Conservation (phyloP, 1,284 basidiomycete species). For the Fistulinella cinereoalba region DNA sequence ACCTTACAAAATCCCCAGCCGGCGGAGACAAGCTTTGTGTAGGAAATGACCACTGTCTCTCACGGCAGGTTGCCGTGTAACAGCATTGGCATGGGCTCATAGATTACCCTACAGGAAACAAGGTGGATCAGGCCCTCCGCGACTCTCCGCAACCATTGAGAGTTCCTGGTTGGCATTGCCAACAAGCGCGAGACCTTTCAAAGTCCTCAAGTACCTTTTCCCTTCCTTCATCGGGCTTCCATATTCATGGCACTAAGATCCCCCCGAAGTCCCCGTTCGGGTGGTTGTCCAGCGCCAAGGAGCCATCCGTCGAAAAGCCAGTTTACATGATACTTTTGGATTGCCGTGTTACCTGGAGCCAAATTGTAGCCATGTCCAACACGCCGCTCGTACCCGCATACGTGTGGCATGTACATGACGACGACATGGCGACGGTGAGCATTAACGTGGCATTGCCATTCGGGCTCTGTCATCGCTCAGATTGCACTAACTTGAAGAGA, state of each 20-base stretch:
- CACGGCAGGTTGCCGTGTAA: neutral
- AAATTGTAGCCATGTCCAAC: too few species aligned
- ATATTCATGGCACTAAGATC: neutral
- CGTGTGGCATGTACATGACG: too few species aligned
- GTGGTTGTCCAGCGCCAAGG: too few species aligned
- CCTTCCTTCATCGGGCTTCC: neutral
- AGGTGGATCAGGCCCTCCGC: constrained; percentile 11
- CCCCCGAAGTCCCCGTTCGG: too few species aligned
- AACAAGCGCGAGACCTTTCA: constrained; percentile 3
- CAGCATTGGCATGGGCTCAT: constrained; percentile 1
- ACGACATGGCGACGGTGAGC: too few species aligned
- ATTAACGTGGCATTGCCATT: too few species aligned
- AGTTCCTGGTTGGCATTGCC: constrained; percentile 12
- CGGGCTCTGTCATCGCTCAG: too few species aligned
- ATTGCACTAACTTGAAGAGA: too few species aligned
- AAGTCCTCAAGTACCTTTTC: neutral
- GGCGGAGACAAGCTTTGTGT: constrained; percentile 24
- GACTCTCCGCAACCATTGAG: constrained; percentile 1
- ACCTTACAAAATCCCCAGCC: constrained; percentile 23
- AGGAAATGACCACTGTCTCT: neutral
- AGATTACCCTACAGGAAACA: constrained; percentile 9
- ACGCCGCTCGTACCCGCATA: too few species aligned
- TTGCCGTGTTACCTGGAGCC: too few species aligned
- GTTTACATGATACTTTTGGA: too few species aligned
- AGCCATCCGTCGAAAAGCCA: too few species aligned